These are phyloP conservation scores for Calcarisporium arbuscula DNA, from an alignment of 2,329 filamentous ascomycete genomes.

Conservation along the genomic window DNA sequence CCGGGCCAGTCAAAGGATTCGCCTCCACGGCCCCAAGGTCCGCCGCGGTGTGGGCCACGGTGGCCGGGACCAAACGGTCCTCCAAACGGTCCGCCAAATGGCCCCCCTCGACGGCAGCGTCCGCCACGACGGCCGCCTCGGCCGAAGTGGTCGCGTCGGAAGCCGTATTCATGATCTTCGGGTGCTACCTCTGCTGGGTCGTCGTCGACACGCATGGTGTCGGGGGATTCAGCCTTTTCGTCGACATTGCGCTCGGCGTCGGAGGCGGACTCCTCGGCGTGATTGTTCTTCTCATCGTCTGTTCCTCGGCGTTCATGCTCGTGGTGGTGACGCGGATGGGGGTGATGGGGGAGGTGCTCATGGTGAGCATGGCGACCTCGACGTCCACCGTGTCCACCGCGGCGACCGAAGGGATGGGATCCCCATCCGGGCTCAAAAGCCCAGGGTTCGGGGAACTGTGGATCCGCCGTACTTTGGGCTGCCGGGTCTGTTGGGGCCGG, in stretches of 20 bases:
- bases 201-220: conserved; percentile 22
- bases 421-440: conserved; percentile 2
- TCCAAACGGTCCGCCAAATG: conserved; percentile 13
- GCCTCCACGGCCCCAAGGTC: too few species aligned
- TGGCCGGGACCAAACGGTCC: conserved; percentile 19
- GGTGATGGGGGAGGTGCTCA: conserved; percentile 7
- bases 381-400: conserved; percentile 7
- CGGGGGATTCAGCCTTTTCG: conserved; percentile 28
- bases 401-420: conserved; percentile 3
- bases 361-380: conserved; percentile 8
- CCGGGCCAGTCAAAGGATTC: conserved; percentile 30
- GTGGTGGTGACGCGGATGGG: not conserved
- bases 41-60: conserved; percentile 15
- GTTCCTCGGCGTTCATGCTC: conserved; percentile 1
- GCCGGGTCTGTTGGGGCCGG: too few species aligned
- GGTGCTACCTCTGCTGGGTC: conserved; percentile 26
- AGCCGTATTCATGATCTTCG: conserved; percentile 21
- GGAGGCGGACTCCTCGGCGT: conserved; percentile 1
- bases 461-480: too few species aligned
- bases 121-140: conserved; percentile 13
- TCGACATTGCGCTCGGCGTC: conserved; percentile 18
- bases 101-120: conserved; percentile 14
- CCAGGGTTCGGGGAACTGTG: conserved; percentile 3
- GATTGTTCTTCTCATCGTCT: too few species aligned
- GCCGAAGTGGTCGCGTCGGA: conserved; percentile 12